These are phyloP conservation scores for Ceratobasidium theobromae DNA, from an alignment of 1,284 basidiomycete species.

Conservation along the genomic window DNA sequence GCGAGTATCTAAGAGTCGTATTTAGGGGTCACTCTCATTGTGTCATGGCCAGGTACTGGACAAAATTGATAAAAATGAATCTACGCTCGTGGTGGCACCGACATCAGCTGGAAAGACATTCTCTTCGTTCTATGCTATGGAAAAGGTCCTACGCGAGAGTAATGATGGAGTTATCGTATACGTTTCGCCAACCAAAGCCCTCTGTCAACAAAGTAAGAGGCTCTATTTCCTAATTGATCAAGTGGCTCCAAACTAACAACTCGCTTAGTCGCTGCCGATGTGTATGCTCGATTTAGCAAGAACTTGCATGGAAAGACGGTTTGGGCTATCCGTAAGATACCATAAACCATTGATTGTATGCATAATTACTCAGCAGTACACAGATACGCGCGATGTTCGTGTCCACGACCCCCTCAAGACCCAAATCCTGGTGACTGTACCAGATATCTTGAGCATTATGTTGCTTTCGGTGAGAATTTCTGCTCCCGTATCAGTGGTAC, in stretches of 20 bases:
- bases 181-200: slow-evolving; percentile 70
- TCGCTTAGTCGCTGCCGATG: slow-evolving; percentile 56
- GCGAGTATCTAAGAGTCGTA: slow-evolving; percentile 42
- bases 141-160: slow-evolving; percentile 58
- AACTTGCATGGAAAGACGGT: slow-evolving; percentile 53
- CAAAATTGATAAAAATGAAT: slow-evolving; percentile 58
- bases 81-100: slow-evolving; percentile 60
- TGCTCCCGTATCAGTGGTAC: too few relatives aligned
- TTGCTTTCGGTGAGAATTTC: slow-evolving; percentile 50
- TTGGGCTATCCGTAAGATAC: slow-evolving; percentile 59
- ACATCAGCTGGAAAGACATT: slow-evolving; percentile 58
- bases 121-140: slow-evolving; percentile 75
- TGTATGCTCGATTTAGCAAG: slow-evolving; percentile 68
- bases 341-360: not conserved
- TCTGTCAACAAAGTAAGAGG: slow-evolving; percentile 51
- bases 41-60: slow-evolving; percentile 46
- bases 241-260: not conserved
- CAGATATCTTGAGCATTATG: slow-evolving; percentile 67
- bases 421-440: slow-evolving; percentile 71
- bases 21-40: not conserved
- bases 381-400: slow-evolving; percentile 62
- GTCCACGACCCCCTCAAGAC: slow-evolving; percentile 64
- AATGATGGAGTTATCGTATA: slow-evolving; percentile 62
- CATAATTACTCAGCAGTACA: not conserved
- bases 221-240: not conserved